These are phyloP conservation scores for Microdochium paspali DNA, from an alignment of 2,329 filamentous ascomycete species.

Conservation along the genomic window DNA sequence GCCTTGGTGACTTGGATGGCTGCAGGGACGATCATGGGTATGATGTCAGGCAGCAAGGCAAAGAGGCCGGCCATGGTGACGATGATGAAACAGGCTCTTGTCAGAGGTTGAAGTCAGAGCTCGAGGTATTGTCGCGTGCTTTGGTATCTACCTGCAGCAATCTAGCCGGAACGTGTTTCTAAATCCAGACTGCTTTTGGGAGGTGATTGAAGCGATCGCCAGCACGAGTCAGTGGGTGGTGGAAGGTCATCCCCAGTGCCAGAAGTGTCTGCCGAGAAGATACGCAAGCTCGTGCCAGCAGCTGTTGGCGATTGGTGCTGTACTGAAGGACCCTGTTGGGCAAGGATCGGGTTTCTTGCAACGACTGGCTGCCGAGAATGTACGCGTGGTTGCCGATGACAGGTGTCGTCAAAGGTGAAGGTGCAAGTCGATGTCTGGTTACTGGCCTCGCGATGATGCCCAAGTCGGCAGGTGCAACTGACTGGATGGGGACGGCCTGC, in stretches of 20 bases:
- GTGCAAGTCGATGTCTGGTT: too few relatives aligned
- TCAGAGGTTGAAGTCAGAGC: background rate
- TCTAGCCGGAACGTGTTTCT: too few relatives aligned
- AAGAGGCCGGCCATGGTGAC: constrained; percentile 37
- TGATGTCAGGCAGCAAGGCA: constrained; percentile 45
- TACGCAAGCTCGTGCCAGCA: too few relatives aligned
- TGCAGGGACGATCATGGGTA: constrained; percentile 49
- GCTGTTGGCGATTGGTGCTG: background rate
- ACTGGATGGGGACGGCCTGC: background rate
- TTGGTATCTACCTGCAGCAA: too few relatives aligned
- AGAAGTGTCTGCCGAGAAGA: too few relatives aligned
- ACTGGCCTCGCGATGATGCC: background rate
- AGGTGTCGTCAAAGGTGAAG: background rate
- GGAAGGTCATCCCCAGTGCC: too few relatives aligned
- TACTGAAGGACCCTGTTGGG: background rate
- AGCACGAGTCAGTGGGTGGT: too few relatives aligned
- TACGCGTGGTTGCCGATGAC: background rate
- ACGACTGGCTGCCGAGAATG: background rate
- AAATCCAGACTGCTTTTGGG: too few relatives aligned
- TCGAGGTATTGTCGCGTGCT: background rate
- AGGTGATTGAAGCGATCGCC: too few relatives aligned
- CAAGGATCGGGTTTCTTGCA: background rate
- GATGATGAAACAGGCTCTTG: background rate
- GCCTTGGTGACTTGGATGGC: constrained; percentile 47
- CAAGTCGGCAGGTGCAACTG: background rate